Evolutionary conservation across 441 rosid species (phyloP), one percentile per base, ranked within the genome.

Genomic region (Manihot esculenta): DNA sequence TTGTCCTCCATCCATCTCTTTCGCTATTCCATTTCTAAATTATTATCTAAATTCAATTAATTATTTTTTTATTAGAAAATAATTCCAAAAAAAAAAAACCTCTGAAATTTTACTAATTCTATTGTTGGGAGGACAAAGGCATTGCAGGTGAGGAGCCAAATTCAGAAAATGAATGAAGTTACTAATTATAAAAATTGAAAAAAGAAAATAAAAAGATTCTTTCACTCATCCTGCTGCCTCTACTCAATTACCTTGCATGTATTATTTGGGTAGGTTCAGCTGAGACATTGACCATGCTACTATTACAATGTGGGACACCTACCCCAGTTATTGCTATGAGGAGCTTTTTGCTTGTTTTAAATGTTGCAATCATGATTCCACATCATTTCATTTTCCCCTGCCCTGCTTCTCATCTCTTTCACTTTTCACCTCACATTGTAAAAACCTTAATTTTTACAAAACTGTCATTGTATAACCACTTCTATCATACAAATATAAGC

Each of bases 321-420:
- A n/a, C 12, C 13, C 66, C n/a, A 42, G 67, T 47, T 14, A 64
- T 64, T 64, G 35, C 38, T 1, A 23, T 7, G 38, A 15, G 54
- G 67, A 23, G 54, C 54, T 30, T 13, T 13, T 64, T 64, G 33
- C 56, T 18, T 26, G 24, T 42, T 64, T 48, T 24, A 64, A 64
- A 64, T 64, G 67, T 24, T 64, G 69, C 44, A 48, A 64, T 64
- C 26, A 64, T 64, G 54, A 47, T 24, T 44, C n/a, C n/a, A n/a
- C n/a, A n/a, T n/a, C n/a, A n/a, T n/a, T n/a, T n/a, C n/a, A n/a
- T n/a, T 62, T 14, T 62, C 66, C 21, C 47, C 47, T 64, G 26
- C 30, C 20, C 18, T 10, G 23, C 15, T 35, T 60, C n/a, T 35
- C 45, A 54, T 23, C 23, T 55, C 21, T 17, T 15, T 26, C 60